Evolutionary conservation across 108 stramenopile species (phyloP).

Genomic region (Cylindrotheca fusiformis): DNA sequence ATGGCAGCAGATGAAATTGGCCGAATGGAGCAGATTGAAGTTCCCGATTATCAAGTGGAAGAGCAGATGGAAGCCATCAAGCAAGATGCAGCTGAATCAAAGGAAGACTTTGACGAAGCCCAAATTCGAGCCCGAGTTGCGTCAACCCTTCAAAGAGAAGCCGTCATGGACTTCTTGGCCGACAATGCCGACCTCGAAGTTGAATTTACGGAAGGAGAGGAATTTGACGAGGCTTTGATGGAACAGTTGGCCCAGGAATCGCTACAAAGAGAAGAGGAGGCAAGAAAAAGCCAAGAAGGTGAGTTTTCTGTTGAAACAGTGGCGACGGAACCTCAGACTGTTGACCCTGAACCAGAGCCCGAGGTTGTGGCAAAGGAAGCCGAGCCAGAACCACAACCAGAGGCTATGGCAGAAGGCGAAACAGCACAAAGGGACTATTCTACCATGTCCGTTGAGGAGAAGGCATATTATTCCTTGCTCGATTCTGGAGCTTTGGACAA

Average conservation of each 20-base stretch:
- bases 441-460: slow-evolving; percentile 51
- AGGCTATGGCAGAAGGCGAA: slow-evolving; percentile 22
- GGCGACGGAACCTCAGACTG: slow-evolving; percentile 8
- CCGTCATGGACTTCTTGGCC: slow-evolving; percentile 82
- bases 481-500: slow-evolving; percentile 27
- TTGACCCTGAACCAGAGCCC: slow-evolving; percentile 15
- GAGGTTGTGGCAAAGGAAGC: slow-evolving; percentile 17
- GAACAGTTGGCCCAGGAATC: slow-evolving; percentile 75
- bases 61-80: slow-evolving; percentile 76
- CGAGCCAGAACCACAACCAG: slow-evolving; percentile 8
- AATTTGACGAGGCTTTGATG: slow-evolving; percentile 79
- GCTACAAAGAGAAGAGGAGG: slow-evolving; percentile 52
- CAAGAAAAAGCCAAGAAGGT: slow-evolving; percentile 8
- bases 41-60: slow-evolving; percentile 80
- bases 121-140: slow-evolving; percentile 71
- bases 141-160: slow-evolving; percentile 69
- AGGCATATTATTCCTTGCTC: slow-evolving; percentile 42
- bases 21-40: slow-evolving; percentile 70
- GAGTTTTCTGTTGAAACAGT: slow-evolving; percentile 18
- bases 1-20: slow-evolving; percentile 88
- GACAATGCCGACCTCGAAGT: slow-evolving; percentile 74
- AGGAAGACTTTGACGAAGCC: slow-evolving; percentile 70
- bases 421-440: slow-evolving; percentile 31
- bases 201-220: slow-evolving; percentile 56
- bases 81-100: slow-evolving; percentile 63